Evolutionary conservation across 306 rosid species (phyloP).

Genomic region (Oemleria cerasiformis): DNA sequence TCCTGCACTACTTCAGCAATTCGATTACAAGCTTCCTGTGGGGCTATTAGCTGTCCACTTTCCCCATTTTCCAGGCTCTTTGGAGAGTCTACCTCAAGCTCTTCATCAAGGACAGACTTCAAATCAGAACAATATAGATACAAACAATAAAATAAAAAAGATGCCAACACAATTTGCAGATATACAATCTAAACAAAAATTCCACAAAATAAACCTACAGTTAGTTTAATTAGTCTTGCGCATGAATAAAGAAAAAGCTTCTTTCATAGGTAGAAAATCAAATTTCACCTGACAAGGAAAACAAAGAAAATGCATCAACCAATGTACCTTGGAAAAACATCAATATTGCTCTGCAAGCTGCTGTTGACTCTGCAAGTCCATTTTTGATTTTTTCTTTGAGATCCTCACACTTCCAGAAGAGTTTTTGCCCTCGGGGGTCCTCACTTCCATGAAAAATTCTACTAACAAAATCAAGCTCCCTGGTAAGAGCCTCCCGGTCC

Average conservation of each 20-base stretch:
- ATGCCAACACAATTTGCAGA: not conserved
- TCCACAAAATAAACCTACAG: not conserved
- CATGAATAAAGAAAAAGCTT: not conserved
- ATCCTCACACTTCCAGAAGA: slow-evolving; percentile 78
- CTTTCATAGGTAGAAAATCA: not conserved
- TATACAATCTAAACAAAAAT: not conserved
- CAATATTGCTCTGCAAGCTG: slow-evolving; percentile 76
- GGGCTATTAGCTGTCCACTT: slow-evolving; percentile 79
- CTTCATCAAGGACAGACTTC: slow-evolving; percentile 43
- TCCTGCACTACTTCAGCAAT: slow-evolving; percentile 95
- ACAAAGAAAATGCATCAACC: slow-evolving; percentile 7
- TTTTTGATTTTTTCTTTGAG: slow-evolving; percentile 70
- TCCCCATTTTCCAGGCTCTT: slow-evolving; percentile 80
- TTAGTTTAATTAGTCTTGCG: no score
- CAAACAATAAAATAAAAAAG: not conserved
- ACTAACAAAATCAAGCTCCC: slow-evolving; percentile 93
- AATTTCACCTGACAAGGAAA: not conserved
- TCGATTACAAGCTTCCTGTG: slow-evolving; percentile 93
- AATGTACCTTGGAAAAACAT: slow-evolving; percentile 77
- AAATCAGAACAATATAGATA: not conserved
- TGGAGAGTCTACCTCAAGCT: slow-evolving; percentile 77
- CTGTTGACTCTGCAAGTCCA: slow-evolving; percentile 58
- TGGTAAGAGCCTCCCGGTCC: slow-evolving; percentile 78
- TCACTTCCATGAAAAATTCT: slow-evolving; percentile 89
- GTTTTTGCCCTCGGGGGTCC: slow-evolving; percentile 81